A percentile compares a stretch with the other conserved stretches of the same genome.
Conservation (phyloP, 2,329 filamentous ascomycete genomes). For the Colletotrichum sp. region DNA sequence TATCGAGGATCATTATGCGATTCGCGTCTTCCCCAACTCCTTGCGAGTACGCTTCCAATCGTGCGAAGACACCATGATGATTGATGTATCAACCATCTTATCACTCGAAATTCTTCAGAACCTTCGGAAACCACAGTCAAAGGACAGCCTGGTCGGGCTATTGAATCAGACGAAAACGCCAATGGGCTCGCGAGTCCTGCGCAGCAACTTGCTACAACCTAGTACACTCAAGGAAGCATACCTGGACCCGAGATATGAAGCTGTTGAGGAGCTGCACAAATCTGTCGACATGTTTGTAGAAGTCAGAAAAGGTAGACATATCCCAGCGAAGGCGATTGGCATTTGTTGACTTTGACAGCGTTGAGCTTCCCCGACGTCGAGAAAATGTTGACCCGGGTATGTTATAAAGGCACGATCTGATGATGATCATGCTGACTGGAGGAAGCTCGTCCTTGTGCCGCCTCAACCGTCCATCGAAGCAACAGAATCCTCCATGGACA, state of each 20-base stretch:
- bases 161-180: slow-evolving; percentile 85
- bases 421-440: slow-evolving; percentile 21
- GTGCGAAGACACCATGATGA: slow-evolving; percentile 93
- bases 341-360: slow-evolving; percentile 47
- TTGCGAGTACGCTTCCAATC: slow-evolving; percentile 87
- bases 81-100: slow-evolving; percentile 85
- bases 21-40: slow-evolving; percentile 78
- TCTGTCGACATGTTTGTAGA: slow-evolving; percentile 87
- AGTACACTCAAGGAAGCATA: slow-evolving; percentile 72
- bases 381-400: slow-evolving; percentile 75
- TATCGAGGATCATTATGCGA: slow-evolving; percentile 71
- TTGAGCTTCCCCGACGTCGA: slow-evolving; percentile 85
- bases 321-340: too few relatives aligned
- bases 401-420: background rate
- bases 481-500: slow-evolving; percentile 83
- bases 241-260: slow-evolving; percentile 77
- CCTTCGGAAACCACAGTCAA: slow-evolving; percentile 76
- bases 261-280: slow-evolving; percentile 79
- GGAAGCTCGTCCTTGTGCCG: slow-evolving; percentile 77
- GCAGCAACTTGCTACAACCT: slow-evolving; percentile 88
- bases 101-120: slow-evolving; percentile 94
- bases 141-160: slow-evolving; percentile 82
- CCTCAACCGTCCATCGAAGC: slow-evolving; percentile 68
- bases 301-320: slow-evolving; percentile 67
- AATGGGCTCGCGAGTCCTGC: slow-evolving; percentile 85